Base-by-base conservation (phyloP, 1,139 yeast species). In the Protomyces gravidus region DNA sequence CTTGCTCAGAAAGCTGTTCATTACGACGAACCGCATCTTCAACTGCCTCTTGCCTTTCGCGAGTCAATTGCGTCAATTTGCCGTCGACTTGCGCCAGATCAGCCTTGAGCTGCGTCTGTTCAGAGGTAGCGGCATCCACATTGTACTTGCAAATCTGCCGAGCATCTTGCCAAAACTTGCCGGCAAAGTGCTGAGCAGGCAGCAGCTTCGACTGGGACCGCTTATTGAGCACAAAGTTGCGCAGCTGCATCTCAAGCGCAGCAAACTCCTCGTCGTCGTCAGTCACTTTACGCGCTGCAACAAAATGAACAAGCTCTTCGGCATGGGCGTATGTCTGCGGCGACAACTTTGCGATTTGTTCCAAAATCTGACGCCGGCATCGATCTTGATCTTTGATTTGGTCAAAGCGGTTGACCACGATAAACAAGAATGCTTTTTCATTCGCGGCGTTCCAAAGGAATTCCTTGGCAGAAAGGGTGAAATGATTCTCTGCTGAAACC, bases 401-500 rank as follows among this genome's bases (percentile, higher is more conserved):
- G 72, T 92, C 97, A 70, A 89, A 94, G 68, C 87, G 81, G 73
- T 94, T 94, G 49, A 92, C 95, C 19, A 94, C 97, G 69, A 94
- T 89, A 69, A 94, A 94, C 56, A 92, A 88, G 65, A 89, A 81
- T 63, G 94, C 84, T 73, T 90, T 92, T 68, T 94, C 99, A 59
- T 85, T 84, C 0, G 96, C 92, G 1, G 97, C 96, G 45, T 89
- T 83, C 3, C 92, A 79, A 60, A 94, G 88, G 68, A 94, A 94
- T 68, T 94, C 98, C 67, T 89, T 86, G 0, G 97, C 97, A 0
- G 96, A 87, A 58, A 89, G 76, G 0, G 99, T 94, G 68, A 94
- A 86, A 70, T 92, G 97, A 68, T 94, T 94, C 69, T 90, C 97
- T 0, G 98, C 95, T 70, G 86, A 87, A 3, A 94, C 96, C 3